Percentiles rank a stretch among this genome's conserved stretches.
These are phyloP conservation scores for Pestalotiopsis sp. DNA, from an alignment of 2,329 filamentous ascomycete genomes.

Conservation along the genomic window DNA sequence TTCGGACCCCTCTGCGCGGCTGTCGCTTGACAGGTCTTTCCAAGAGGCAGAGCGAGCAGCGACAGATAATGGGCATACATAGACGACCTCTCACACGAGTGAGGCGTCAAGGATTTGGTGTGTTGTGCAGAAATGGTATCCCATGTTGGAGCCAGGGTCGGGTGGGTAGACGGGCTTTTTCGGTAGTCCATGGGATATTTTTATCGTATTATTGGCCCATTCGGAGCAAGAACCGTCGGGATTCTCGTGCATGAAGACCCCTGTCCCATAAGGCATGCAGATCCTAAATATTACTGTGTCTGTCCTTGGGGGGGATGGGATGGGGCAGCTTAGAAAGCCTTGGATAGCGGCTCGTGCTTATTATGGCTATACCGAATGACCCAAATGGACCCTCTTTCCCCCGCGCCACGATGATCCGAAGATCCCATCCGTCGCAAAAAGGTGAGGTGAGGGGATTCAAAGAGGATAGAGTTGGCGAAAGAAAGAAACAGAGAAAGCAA, in stretches of 20 bases:
- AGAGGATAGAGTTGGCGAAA: neutral
- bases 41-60: neutral
- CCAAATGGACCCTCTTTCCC: neutral
- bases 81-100: slow-evolving; percentile 18
- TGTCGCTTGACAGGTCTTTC: neutral
- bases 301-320: too few relatives aligned
- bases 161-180: neutral
- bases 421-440: neutral
- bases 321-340: neutral
- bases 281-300: neutral
- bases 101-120: slow-evolving; percentile 17
- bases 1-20: neutral
- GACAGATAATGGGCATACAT: neutral
- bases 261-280: slow-evolving; percentile 6
- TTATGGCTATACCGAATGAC: neutral
- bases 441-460: neutral
- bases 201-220: slow-evolving; percentile 25
- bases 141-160: slow-evolving; percentile 18
- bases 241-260: neutral
- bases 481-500: neutral
- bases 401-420: neutral
- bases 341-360: neutral
- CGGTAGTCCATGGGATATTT: slow-evolving; percentile 20
- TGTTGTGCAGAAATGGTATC: slow-evolving; percentile 16
- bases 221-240: neutral